Evolutionary conservation across 2,329 filamentous ascomycete species (phyloP), one percentile per base, ranked within the genome.

Genomic region (Calonectria pauciramosa): DNA sequence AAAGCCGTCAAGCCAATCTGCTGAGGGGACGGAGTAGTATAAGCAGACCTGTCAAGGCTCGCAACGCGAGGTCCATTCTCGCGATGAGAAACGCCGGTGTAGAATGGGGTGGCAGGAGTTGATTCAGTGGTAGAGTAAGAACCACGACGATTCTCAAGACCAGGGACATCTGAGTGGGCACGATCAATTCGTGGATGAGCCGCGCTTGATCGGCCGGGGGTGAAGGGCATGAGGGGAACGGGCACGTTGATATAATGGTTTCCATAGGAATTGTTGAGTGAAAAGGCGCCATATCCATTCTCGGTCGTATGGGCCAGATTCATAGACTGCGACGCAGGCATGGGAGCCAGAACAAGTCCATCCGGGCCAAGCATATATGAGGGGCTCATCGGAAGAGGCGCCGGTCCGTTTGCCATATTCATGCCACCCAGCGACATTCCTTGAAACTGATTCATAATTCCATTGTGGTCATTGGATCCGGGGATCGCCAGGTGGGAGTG

Each of bases 91-190:
- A 89, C 85, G 66, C 88, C 88, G 70, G 89, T 90, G 77, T 93
- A 93, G 80, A 91, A 92, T 0, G 93, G 93, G 36, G 91, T 94
- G 6, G 92, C 90, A 4, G 92, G 90, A 32, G 91, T 90, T 10
- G 92, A 94, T 83, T 93, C 92, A 5, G 89, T 93, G 34, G 92
- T 93, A 1, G 92, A 93, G 83, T 93, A 93, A 2, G 92, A 93
- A 20, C 91, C 91, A 68, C 92, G 91, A 30, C 92, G 91, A 73
- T 93, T 93, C 78, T 93, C 91, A 36, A 93, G 86, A 38, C 87
- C 90, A 23, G 92, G 92, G 68, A 93, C 89, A 44, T 93, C 90
- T 34, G 88, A 87, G 65, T 88, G 87, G 18, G 83, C 85, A 79
- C 84, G 86, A 41, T 90, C 88, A 64, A 86, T 83, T 38, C 88